phyloP scores from a whole-genome alignment of 805 yeast genomes.

The Teunomyces kruisii region DNA sequence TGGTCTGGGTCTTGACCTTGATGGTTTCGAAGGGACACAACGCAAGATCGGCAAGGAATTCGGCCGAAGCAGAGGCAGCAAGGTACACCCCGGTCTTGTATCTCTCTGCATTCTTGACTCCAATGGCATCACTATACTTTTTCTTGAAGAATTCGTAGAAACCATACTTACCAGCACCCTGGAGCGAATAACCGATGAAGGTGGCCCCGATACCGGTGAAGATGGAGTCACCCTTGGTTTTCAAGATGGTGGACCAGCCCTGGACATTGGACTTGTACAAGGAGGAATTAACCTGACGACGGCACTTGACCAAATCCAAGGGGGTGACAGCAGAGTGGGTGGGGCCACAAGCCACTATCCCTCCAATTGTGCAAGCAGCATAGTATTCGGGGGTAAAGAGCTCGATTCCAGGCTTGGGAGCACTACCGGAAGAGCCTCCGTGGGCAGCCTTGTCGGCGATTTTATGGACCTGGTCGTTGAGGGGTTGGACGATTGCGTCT shows the following conservation, averaged over 20 bases:
- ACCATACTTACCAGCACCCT: conserved; percentile 98
- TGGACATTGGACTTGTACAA: conserved; percentile 75
- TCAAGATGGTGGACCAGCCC: conserved; percentile 77
- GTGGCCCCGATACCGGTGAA: conserved; percentile 94
- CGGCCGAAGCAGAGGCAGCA: conserved; percentile 91
- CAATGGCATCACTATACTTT: conserved; percentile 65
- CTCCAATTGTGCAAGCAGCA: conserved; percentile 74
- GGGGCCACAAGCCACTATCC: conserved; percentile 91
- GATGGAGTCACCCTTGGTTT: conserved; percentile 75
- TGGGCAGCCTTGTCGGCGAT: conserved; percentile 12
- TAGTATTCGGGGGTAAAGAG: conserved; percentile 64
- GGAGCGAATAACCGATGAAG: conserved; percentile 86
- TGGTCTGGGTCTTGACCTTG: conserved; percentile 91
- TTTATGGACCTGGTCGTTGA: conserved; percentile 25
- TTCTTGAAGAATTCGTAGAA: conserved; percentile 90
- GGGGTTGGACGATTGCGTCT: conserved; percentile 33
- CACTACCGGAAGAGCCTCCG: conserved; percentile 5
- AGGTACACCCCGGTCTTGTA: conserved; percentile 75
- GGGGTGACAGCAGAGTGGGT: conserved; percentile 95
- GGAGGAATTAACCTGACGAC: conserved; percentile 79
- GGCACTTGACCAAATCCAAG: conserved; percentile 87
- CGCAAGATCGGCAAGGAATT: conserved; percentile 84
- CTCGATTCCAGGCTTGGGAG: conserved; percentile 35
- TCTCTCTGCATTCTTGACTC: conserved; percentile 58
- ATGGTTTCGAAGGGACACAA: conserved; percentile 95